Base-by-base conservation (phyloP, 106 monocot species). In the Dactylorhiza incarnata region DNA sequence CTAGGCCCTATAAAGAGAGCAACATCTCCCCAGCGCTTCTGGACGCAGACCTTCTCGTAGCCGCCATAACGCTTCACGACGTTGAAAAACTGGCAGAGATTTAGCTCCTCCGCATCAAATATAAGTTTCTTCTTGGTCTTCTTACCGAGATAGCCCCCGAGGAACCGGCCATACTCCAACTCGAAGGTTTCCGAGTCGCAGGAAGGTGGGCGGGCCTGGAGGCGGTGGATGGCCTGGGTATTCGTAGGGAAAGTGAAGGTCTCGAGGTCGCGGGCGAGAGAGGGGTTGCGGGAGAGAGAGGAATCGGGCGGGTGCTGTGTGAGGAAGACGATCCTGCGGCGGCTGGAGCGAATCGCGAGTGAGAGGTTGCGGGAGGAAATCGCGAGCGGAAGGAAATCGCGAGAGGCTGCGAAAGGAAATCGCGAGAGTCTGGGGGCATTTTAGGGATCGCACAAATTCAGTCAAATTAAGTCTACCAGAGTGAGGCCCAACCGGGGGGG, bases 21-120 rank as follows among this genome's bases (percentile, higher is more conserved):
- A 3, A 90, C 90, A 7, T 94, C 90, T 2, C 84, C 84, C 90
- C 90, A 90, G 47, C 76, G 84, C 82, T 90, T 94, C 48, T 76
- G 84, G 48, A 67, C 48, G 63, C 84, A 86, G 43, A 83, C 88
- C 45, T 76, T 82, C 17, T 84, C 83, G 26, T 90, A 94, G 25
- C 94, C 88, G 0, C 90, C 90, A 20, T 75, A 90, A 0, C 94
- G 74, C 77, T 90, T 94, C 17, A 86, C 90, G 0, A 85, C 84
- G 58, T 91, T 84, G 71, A 88, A 94, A 9, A 91, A 56, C 4
- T 59, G 73, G 75, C 90, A 94, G 49, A 94, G 84, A 72, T 94
- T 86, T 46, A 94, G 84, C 26, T 84, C 77, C 20, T 47, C 78
- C 15, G 81, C 87, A 45, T 90, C 88, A 49, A 88, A 88, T 13